Conservation (phyloP, 305 asterid species). For the Fraxinus sp. region DNA sequence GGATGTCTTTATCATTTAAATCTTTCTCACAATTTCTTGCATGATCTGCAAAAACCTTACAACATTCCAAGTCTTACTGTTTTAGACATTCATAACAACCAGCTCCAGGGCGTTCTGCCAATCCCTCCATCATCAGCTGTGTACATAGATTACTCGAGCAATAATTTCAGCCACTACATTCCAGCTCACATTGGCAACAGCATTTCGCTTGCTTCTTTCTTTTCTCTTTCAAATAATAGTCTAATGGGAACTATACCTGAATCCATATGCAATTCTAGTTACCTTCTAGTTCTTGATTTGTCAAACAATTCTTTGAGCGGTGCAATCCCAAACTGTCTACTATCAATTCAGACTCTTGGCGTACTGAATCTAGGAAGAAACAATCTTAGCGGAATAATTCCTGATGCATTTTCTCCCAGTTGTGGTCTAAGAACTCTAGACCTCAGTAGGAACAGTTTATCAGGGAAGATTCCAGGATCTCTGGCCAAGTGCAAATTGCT, state of each 20-base stretch:
- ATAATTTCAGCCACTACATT: constrained; percentile 38
- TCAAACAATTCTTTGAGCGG: constrained; percentile 35
- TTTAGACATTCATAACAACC: constrained; percentile 58
- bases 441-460: constrained; percentile 33
- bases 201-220: constrained; percentile 23
- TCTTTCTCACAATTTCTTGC: constrained; percentile 53
- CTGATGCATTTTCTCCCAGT: constrained; percentile 14
- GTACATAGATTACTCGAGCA: constrained; percentile 63
- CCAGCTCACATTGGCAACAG: constrained; percentile 41
- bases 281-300: constrained; percentile 58
- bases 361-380: constrained; percentile 39
- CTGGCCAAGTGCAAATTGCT: constrained; percentile 32
- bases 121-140: constrained; percentile 38
- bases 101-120: constrained; percentile 50
- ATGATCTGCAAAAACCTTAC: constrained; percentile 50
- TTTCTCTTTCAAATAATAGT: constrained; percentile 49
- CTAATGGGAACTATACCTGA: constrained; percentile 47
- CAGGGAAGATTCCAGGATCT: constrained; percentile 35
- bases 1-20: constrained; percentile 28
- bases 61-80: constrained; percentile 22
- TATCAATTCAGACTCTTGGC: constrained; percentile 14
- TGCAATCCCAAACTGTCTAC: constrained; percentile 32
- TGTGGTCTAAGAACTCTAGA: constrained; percentile 37
- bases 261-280: constrained; percentile 46
- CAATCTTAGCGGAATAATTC: constrained; percentile 32